Evolutionary conservation across 345 rosid species (phyloP).

Genomic region (Eucalyptus curtisii): DNA sequence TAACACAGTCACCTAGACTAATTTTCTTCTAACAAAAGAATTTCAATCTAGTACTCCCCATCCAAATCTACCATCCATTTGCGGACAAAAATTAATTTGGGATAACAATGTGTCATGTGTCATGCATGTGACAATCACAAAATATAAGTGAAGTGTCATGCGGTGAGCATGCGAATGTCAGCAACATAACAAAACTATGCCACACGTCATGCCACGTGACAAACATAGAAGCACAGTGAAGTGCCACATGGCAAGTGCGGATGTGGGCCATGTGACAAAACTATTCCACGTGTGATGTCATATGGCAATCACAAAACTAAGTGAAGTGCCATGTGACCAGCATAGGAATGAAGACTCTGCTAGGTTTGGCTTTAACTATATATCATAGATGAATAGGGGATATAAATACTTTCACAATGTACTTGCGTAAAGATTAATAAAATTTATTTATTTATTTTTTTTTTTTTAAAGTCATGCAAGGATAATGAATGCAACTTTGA

Average conservation of each 20-base stretch:
- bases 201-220: not conserved
- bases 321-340: not conserved
- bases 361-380: too few relatives aligned
- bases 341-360: not conserved
- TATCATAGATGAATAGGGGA: too few relatives aligned
- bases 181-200: not conserved
- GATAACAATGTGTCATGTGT: rapidly evolving
- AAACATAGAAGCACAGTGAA: too few relatives aligned
- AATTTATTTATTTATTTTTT: too few relatives aligned
- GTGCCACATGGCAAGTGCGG: rapidly evolving
- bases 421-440: too few relatives aligned
- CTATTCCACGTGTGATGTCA: not conserved
- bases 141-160: not conserved
- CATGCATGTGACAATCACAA: not conserved
- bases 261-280: not conserved
- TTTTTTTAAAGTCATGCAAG: too few relatives aligned
- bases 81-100: rapidly evolving
- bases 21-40: too few relatives aligned
- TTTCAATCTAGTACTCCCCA: rapidly evolving
- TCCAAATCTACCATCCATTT: not conserved
- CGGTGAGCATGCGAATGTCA: not conserved
- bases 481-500: too few relatives aligned
- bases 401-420: too few relatives aligned
- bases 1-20: too few relatives aligned
- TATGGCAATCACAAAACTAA: not conserved